Conservation (phyloP, 148 eudicot genomes). For the Salicornia ramosissima region DNA sequence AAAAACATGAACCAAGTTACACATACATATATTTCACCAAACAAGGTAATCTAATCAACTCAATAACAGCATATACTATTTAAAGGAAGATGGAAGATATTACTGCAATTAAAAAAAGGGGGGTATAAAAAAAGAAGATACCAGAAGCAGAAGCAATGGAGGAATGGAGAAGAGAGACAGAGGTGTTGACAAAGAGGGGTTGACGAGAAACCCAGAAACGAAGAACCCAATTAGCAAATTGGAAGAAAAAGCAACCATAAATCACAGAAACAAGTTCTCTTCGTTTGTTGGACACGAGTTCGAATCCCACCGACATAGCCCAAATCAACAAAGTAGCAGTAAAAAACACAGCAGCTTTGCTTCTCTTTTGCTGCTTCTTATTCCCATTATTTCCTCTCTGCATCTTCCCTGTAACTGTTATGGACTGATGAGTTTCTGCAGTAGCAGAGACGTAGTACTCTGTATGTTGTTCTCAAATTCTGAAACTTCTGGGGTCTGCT, state of each 20-base stretch:
- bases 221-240: constrained; percentile 49
- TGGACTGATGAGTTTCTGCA: too few relatives aligned
- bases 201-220: constrained; percentile 47
- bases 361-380: constrained; percentile 8
- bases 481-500: too few relatives aligned
- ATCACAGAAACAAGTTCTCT: constrained; percentile 41
- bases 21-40: too few relatives aligned
- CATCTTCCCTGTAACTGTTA: too few relatives aligned
- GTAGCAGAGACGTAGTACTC: too few relatives aligned
- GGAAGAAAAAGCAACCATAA: constrained; percentile 53
- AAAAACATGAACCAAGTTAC: too few relatives aligned
- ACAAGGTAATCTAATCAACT: too few relatives aligned
- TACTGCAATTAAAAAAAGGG: not conserved
- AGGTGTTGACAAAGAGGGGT: constrained; percentile 68
- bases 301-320: constrained; percentile 57
- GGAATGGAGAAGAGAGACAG: constrained; percentile 84
- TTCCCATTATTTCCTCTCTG: constrained; percentile 12
- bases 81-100: too few relatives aligned
- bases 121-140: constrained; percentile 5
- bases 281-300: constrained; percentile 49
- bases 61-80: too few relatives aligned
- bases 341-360: constrained; percentile 47
- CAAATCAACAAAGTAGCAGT: constrained; percentile 63
- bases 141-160: constrained; percentile 68
- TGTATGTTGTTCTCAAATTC: too few relatives aligned